Base-by-base conservation (phyloP, 225 moss, liverwort and hornwort species). In the Pseudisothecium myosuroides region DNA sequence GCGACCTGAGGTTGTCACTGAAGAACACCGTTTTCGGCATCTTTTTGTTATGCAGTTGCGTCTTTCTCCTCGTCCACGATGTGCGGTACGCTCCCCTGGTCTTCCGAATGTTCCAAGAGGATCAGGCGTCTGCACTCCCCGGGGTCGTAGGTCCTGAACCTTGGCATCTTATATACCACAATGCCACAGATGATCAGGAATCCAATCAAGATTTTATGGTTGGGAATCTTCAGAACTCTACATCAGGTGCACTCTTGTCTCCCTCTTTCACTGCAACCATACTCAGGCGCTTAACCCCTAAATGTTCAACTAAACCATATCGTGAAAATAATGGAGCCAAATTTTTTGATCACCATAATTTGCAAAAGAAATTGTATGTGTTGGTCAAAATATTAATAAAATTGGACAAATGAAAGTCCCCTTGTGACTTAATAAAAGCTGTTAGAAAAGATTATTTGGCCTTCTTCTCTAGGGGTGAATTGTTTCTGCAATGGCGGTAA, bases 41-140 rank as follows among this genome's bases (percentile, higher is more conserved):
- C 31, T 87, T 90, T 74, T 52, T 94, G 76, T 31, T 93, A 5
- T 90, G 88, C 87, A 89, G 87, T 83, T 88, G 91, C 83, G 60
- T 80, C 74, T 76, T 93, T 22, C 79, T 88, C 39, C 79, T 94
- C 24, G 82, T 80, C 39, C 87, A 77, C 83, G 91, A 93, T 78
- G 90, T 86, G 59, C 88, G 87, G 37, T 89, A 85, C 49, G 89
- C 83, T 45, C 92, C 92, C 45, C 76, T 92, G 24, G 54, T 91
- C 73, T 61, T 87, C 61, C 52, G 83, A 36, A 59, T 86, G 63
- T 82, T 81, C 55, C 65, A 41, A 80, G 79, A 77, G 43, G 75
- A 87, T 61, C 88, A 88, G 43, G 73, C 86, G 66, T n/a, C 75
- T 64, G 86, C 86, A 26, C 81, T 50, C 14, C 59, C 72, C 26